Conservation (phyloP, 2,329 filamentous ascomycete species). For the Cladosporium halotolerans region DNA sequence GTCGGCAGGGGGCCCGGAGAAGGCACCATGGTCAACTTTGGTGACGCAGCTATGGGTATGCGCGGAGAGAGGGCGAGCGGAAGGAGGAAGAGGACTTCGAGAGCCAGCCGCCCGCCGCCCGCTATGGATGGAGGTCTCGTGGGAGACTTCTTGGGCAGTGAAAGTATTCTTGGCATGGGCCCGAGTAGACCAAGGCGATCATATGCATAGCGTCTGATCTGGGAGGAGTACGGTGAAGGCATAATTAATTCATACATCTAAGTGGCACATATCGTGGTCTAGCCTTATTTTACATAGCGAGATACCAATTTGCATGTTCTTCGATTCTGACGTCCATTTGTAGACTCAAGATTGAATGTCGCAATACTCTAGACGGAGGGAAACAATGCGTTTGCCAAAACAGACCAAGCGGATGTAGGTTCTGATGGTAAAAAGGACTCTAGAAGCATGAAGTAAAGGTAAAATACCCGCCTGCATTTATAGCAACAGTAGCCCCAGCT, state of each 20-base stretch:
- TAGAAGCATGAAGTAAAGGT: no score
- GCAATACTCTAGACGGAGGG: no score
- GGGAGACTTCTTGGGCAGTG: conserved; percentile 30
- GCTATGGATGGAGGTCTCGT: conserved; percentile 22
- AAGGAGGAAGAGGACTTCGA: conserved; percentile 17
- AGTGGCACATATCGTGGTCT: no score
- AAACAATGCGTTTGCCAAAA: no score
- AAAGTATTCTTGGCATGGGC: conserved; percentile 27
- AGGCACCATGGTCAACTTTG: conserved; percentile 28
- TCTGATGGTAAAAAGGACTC: no score
- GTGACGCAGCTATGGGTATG: conserved; percentile 26
- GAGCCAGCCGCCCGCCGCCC: conserved; percentile 12
- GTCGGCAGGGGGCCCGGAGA: conserved; percentile 20
- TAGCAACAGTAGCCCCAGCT: no score
- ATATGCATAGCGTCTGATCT: background rate
- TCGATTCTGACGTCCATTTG: no score
- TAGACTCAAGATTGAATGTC: no score
- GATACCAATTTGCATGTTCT: conserved; percentile 10
- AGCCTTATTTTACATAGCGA: background rate
- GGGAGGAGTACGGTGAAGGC: background rate
- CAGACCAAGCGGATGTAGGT: no score
- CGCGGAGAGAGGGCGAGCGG: conserved; percentile 27
- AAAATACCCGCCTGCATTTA: no score
- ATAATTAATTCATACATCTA: background rate
- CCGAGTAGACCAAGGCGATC: conserved; percentile 5